Evolutionary conservation across 2,329 filamentous ascomycete species (phyloP).

Genomic region (Neonectria faginata): DNA sequence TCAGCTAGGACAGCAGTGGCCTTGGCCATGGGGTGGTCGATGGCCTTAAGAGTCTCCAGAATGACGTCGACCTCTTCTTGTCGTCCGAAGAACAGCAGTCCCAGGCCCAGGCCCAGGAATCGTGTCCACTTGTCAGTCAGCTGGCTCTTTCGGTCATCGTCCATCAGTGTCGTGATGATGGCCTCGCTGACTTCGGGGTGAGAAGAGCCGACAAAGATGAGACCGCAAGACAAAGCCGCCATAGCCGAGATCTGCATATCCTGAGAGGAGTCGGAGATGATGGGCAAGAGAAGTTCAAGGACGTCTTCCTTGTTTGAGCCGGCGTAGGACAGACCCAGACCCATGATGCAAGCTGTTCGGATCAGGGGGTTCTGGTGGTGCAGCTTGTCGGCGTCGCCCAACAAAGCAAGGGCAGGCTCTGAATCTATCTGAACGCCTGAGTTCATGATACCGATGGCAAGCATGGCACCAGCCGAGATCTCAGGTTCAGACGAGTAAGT

Average conservation of each 20-base stretch:
- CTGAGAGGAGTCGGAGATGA: slow-evolving; percentile 84
- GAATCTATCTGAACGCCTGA: slow-evolving; percentile 90
- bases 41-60: slow-evolving; percentile 93
- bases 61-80: slow-evolving; percentile 99
- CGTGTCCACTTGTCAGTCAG: slow-evolving; percentile 98
- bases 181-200: slow-evolving; percentile 92
- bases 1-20: slow-evolving; percentile 95
- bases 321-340: slow-evolving; percentile 92
- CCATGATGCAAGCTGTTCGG: slow-evolving; percentile 91
- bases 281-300: slow-evolving; percentile 85
- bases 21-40: slow-evolving; percentile 96
- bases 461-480: slow-evolving; percentile 90
- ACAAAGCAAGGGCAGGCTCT: slow-evolving; percentile 88
- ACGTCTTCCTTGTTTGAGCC: slow-evolving; percentile 93
- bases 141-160: slow-evolving; percentile 90
- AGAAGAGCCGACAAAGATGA: slow-evolving; percentile 93
- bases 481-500: slow-evolving; percentile 83
- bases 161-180: slow-evolving; percentile 91
- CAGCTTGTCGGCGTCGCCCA: slow-evolving; percentile 84
- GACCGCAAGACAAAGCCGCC: slow-evolving; percentile 89
- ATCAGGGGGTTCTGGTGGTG: slow-evolving; percentile 82
- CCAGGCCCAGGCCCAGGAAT: slow-evolving; percentile 94
- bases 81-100: slow-evolving; percentile 92
- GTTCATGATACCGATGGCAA: slow-evolving; percentile 96
- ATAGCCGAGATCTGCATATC: slow-evolving; percentile 98